A percentile compares a stretch with the other conserved stretches of the same genome.
Conservation (phyloP, 2,329 filamentous ascomycete species). For the Aspergillus flavus region DNA sequence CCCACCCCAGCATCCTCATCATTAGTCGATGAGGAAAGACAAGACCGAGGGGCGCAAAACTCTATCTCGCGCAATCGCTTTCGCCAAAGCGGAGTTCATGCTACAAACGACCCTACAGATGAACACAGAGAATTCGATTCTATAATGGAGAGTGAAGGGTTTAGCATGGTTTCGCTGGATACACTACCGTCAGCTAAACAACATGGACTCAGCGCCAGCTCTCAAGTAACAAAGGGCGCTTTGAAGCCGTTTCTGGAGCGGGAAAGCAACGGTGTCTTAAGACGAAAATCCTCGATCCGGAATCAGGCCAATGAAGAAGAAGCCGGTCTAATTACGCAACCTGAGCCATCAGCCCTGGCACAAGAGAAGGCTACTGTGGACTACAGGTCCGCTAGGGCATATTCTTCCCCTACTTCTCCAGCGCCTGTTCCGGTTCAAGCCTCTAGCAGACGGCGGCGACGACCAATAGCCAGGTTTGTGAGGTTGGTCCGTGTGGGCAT, state of each 20-base stretch:
- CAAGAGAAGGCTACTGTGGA: not conserved
- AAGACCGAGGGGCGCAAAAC: slow-evolving; percentile 17
- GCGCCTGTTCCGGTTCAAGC: slow-evolving; percentile 12
- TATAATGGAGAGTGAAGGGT: slow-evolving; percentile 60
- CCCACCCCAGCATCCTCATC: slow-evolving; percentile 46
- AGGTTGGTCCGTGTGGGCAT: slow-evolving; percentile 41
- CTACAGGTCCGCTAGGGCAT: not conserved
- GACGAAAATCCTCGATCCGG: slow-evolving; percentile 28
- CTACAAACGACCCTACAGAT: slow-evolving; percentile 40
- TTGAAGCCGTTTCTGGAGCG: slow-evolving; percentile 32
- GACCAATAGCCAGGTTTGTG: slow-evolving; percentile 31
- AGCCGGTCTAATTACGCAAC: slow-evolving; percentile 15
- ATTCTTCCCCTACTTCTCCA: slow-evolving; percentile 16
- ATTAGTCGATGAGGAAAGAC: slow-evolving; percentile 38
- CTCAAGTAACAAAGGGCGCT: slow-evolving; percentile 28
- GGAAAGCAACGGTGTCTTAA: slow-evolving; percentile 30
- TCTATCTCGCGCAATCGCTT: slow-evolving; percentile 2
- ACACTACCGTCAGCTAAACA: slow-evolving; percentile 55
- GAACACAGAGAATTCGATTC: slow-evolving; percentile 55
- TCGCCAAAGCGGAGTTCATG: slow-evolving; percentile 5
- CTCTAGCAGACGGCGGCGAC: slow-evolving; percentile 16
- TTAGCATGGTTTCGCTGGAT: slow-evolving; percentile 60
- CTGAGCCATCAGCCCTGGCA: slow-evolving; percentile 15
- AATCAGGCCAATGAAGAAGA: slow-evolving; percentile 23
- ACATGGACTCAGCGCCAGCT: slow-evolving; percentile 39